These are phyloP conservation scores for Alliaria petiolata DNA, from an alignment of 345 rosid species.

Conservation along the genomic window DNA sequence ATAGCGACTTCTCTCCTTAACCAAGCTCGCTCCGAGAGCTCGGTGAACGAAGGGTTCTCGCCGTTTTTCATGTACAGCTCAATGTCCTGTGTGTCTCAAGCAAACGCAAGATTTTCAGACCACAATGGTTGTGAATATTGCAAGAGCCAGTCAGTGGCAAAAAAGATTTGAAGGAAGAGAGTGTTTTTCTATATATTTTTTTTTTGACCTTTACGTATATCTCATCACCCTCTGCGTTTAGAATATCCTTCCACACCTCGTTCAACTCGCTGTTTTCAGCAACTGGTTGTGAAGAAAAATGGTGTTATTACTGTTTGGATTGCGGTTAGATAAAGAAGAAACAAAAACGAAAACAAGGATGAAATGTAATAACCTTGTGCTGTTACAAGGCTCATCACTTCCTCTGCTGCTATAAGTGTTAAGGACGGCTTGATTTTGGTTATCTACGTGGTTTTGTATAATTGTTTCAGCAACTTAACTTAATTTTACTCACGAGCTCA, in stretches of 20 bases:
- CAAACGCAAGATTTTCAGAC: slow-evolving; percentile 1
- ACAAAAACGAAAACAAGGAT: slow-evolving; percentile 2
- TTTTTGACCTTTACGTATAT: slow-evolving; percentile 77
- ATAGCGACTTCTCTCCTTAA: slow-evolving; percentile 87
- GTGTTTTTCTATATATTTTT: neutral
- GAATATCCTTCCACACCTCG: slow-evolving; percentile 93
- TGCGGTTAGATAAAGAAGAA: neutral
- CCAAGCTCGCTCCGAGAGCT: slow-evolving; percentile 77
- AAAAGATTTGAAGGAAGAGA: neutral
- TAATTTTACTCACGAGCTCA: neutral
- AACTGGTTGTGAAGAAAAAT: slow-evolving; percentile 41
- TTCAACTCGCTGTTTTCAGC: slow-evolving; percentile 78
- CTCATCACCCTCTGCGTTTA: slow-evolving; percentile 93
- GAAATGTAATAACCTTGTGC: too few relatives aligned
- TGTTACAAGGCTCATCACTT: slow-evolving; percentile 96
- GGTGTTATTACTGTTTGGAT: neutral
- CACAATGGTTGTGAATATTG: neutral
- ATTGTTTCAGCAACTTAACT: neutral
- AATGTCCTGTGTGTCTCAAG: slow-evolving; percentile 50
- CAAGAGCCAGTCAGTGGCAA: neutral
- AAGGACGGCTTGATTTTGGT: slow-evolving; percentile 77
- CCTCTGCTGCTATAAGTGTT: slow-evolving; percentile 86
- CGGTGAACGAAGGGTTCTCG: slow-evolving; percentile 75
- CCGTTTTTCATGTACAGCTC: slow-evolving; percentile 75
- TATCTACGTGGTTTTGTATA: slow-evolving; percentile 49